Conservation (phyloP, 208 protist genomes). For the Trypanosoma brucei region DNA sequence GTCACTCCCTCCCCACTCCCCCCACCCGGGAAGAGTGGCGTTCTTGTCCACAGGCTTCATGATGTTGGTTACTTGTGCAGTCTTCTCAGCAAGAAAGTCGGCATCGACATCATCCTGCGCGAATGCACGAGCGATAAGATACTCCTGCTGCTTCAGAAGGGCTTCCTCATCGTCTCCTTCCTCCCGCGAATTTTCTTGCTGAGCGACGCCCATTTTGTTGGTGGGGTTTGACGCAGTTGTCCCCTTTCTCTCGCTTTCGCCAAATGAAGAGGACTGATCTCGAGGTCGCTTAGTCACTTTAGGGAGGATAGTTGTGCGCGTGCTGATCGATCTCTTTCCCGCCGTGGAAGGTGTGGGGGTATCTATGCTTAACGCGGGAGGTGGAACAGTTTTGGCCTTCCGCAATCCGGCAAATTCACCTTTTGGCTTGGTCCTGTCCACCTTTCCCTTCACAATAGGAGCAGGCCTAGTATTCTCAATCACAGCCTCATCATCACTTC, state of each 20-base stretch:
- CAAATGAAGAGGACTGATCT: neutral
- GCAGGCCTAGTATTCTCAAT: neutral
- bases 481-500: constrained; percentile 2
- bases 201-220: too few species aligned
- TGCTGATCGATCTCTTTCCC: constrained; percentile 11
- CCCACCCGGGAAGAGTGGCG: constrained; percentile 85
- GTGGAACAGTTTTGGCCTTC: neutral
- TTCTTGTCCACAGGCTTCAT: constrained; percentile 86
- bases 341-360: neutral
- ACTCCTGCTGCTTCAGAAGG: constrained; percentile 67
- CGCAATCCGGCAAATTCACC: constrained; percentile 33
- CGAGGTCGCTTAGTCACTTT: constrained; percentile 7
- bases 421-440: neutral
- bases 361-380: neutral
- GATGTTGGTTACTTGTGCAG: constrained; percentile 76
- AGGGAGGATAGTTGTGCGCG: constrained; percentile 30
- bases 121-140: constrained; percentile 89
- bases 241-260: neutral
- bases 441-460: neutral
- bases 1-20: constrained; percentile 90
- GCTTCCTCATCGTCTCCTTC: constrained; percentile 20
- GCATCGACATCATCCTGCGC: constrained; percentile 86
- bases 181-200: neutral
- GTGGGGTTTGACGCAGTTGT: neutral
- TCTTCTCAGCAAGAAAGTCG: constrained; percentile 88